phyloP scores from a whole-genome alignment of 345 rosid genomes.

The Citrus glauca region DNA sequence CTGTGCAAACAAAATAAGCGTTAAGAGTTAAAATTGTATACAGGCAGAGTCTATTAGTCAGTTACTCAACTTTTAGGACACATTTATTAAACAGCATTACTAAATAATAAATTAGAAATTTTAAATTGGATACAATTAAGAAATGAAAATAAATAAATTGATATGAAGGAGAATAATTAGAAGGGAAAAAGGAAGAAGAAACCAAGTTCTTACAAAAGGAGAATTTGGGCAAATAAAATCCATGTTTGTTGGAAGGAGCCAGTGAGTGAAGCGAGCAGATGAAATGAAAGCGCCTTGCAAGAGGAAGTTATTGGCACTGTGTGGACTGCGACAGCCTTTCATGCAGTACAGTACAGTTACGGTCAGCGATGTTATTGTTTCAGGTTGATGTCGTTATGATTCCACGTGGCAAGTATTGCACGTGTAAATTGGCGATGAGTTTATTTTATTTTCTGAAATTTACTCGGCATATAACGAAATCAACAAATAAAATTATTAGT shows the following conservation, averaged over 20 bases:
- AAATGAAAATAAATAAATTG: not conserved
- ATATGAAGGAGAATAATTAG: not conserved
- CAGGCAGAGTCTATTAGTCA: not conserved
- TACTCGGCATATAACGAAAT: no score
- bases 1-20: slow-evolving; percentile 9
- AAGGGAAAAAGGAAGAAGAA: not conserved
- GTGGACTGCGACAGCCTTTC: not conserved
- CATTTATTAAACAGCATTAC: no score
- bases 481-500: no score
- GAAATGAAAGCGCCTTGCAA: not conserved
- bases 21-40: not conserved
- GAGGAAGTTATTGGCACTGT: no score
- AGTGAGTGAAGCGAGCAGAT: not conserved
- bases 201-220: slow-evolving; percentile 33
- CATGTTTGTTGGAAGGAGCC: not conserved
- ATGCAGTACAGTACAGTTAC: not conserved
- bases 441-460: not conserved
- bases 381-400: not conserved
- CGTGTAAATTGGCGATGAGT: not conserved
- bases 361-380: not conserved
- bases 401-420: not conserved
- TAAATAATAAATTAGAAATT: not conserved
- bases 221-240: slow-evolving; percentile 43
- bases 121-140: no score
- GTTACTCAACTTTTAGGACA: not conserved